Evolutionary conservation across 176 grass and related monocot species (phyloP), one percentile per base, ranked within the genome.

Genomic region (Cenchrus americanus): DNA sequence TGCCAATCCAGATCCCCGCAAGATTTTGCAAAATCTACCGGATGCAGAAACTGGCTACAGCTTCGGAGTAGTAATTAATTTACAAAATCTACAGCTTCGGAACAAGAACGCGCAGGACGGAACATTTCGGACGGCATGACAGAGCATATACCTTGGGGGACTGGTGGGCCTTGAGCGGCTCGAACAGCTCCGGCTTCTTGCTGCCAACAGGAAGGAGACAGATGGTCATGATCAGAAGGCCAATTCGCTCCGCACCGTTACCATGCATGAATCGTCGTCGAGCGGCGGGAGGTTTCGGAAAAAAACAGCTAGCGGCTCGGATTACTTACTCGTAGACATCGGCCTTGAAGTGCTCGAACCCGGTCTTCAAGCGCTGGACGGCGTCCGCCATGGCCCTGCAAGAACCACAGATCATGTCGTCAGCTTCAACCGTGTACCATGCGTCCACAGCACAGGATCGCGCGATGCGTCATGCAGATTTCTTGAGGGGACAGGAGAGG

Each of bases 291-390:
- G 19, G 6, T 57, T 46, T 49, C 14, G 11, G 48, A 52, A 57
- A 52, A 57, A 54, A 40, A 10, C 37, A 30, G 27, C 32, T 8
- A 50, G 8, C 4, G 4, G 17, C 34, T 41, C 1, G 14, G 59
- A 19, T 30, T 18, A 76, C 86, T 84, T 77, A 98, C 96, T 95
- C 96, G 74, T 83, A 98, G 60, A 98, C 80, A 76, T 95, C 89
- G 30, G 88, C 79, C 89, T 98, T 98, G 96, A 98, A 98, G 75
- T 88, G 78, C 48, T 93, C 88, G 81, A 98, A 98, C 26, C 96
- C 96, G 14, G 85, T 84, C 85, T 87, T 94, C 83, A 98, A 62
- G 68, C 91, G 82, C 85, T 94, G 91, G 19, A 95, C 76, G 57
- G 96, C 84, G 47, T 97, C 96, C 27, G 26, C 72, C 94, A 97